Base-by-base conservation (phyloP, 495 filamentous ascomycete genomes). In the Penicillium lividum region DNA sequence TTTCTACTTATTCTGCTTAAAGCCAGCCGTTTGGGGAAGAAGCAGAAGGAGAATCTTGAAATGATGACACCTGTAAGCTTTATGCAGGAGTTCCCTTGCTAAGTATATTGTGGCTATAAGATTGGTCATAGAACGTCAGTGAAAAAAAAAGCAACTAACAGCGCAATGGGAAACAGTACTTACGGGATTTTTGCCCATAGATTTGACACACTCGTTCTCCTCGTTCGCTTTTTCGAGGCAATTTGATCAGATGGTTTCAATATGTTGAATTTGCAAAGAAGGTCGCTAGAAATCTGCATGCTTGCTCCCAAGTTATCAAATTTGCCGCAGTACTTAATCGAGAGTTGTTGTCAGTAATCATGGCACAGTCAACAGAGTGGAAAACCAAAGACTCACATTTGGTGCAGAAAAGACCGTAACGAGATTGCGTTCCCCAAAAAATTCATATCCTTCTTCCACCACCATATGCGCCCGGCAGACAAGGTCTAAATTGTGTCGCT, bases 291-390 rank as follows among this genome's bases (percentile, higher is more conserved):
- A 11, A 99, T 95, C 9, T 92, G 95, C 94, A 99, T 99, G 57
- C 98, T 92, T 43, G 95, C 94, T 10, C 94, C 94, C 91, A 93
- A 97, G 56, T 99, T 99, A 69, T 99, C 94, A 66, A 99, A 99
- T 74, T 99, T 95, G 59, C 94, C 94, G 66, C 94, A 98, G 68
- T 99, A 99, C 92, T 97, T 38, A 62, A 64, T 74, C 36, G 68
- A 69, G 31, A 7, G 31, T 33, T 6, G 3, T 6, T 33, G 31
- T 33, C 31, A 33, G 5, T 33, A 53, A n/a, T 1, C 25, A 56
- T 43, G 28, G 15, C 40, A 16, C 29, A 29, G 25, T 16, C 36
- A 53, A 36, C 22, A n/a, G 22, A 50, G 30, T 18, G 40, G 33
- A 15, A 36, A 29, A 3, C 28, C 29, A 33, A 16, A 50, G 40